Base-by-base conservation (phyloP, 352 stramenopile genomes). In the Albugo candida region DNA sequence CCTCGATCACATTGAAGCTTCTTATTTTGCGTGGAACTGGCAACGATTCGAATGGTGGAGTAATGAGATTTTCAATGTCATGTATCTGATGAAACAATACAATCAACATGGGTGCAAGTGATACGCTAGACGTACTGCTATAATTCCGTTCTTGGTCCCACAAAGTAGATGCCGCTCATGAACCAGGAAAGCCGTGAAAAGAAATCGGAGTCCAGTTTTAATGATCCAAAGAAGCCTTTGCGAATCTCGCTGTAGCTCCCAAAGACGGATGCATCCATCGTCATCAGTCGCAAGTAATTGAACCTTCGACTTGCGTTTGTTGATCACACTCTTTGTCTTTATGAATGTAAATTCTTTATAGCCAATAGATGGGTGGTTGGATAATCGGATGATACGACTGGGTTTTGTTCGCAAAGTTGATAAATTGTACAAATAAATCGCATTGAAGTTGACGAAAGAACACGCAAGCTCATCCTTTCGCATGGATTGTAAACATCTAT, bases 331-430 rank as follows among this genome's bases (percentile, higher is more conserved):
- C 1, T 35, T 42, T 3, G 51, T 11, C 37, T 56, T 49, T 12
- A 79, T 36, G 50, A 75, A 87, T 14, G 84, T 36, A n/a, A 87
- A 36, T 48, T 83, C 72, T n/a, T 71, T 81, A 60, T 87, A 87
- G 5, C 75, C 75, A 17, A 63, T 71, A 0, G 71, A 81, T 17
- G 75, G 70, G n/a, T 71, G 70, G 45, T 64, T 87, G 20, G 59
- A 66, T 16, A 65, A 65, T 48, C 78, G 78, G 14, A 87, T 52
- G 11, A 87, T 52, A 39, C 61, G 64, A 44, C 78, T 59, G 6
- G 75, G 67, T 34, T 71, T 69, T 10, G 45, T 64, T 2, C 72
- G 75, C 18, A 87, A 83, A 52, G 83, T 83, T 44, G 70, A 55
- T 52, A 87, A 51, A 37, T 84, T 72, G 46, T 78, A 87, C 13